These are phyloP conservation scores for Trichoderma atroviride DNA, from an alignment of 2,329 filamentous ascomycete genomes.

Conservation along the genomic window DNA sequence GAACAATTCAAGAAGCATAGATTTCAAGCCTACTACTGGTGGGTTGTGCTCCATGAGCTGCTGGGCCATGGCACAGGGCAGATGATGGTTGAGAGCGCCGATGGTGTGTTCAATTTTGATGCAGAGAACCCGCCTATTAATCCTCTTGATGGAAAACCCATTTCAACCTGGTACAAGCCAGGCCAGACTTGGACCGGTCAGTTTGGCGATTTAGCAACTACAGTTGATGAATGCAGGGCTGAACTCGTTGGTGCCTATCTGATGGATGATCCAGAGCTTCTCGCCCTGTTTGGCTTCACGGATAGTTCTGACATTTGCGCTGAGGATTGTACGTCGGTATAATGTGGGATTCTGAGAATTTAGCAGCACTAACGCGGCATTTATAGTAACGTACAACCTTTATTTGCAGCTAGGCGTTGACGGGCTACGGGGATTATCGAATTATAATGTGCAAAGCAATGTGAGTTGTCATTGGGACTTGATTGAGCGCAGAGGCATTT, in stretches of 20 bases:
- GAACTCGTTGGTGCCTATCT: not conserved
- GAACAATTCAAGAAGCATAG: slow-evolving; percentile 60
- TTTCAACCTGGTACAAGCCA: not conserved
- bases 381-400: not conserved
- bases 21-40: slow-evolving; percentile 65
- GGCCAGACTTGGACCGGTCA: not conserved
- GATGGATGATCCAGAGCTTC: not conserved
- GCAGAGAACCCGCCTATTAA: slow-evolving; percentile 28
- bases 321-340: not conserved
- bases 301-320: not conserved
- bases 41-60: slow-evolving; percentile 38
- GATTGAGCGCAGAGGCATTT: not conserved
- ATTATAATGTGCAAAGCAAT: not conserved
- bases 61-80: slow-evolving; percentile 61
- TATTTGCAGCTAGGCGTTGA: not conserved
- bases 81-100: slow-evolving; percentile 57
- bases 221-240: not conserved
- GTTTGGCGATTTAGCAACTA: not conserved
- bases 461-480: not conserved
- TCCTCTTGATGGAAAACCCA: not conserved
- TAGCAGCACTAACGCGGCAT: not conserved
- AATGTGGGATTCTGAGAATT: not conserved
- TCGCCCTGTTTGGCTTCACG: not conserved
- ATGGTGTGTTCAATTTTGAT: slow-evolving; percentile 65
- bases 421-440: not conserved